phyloP scores from a whole-genome alignment of 2,329 filamentous ascomycete genomes.

The Penicillium sp. region DNA sequence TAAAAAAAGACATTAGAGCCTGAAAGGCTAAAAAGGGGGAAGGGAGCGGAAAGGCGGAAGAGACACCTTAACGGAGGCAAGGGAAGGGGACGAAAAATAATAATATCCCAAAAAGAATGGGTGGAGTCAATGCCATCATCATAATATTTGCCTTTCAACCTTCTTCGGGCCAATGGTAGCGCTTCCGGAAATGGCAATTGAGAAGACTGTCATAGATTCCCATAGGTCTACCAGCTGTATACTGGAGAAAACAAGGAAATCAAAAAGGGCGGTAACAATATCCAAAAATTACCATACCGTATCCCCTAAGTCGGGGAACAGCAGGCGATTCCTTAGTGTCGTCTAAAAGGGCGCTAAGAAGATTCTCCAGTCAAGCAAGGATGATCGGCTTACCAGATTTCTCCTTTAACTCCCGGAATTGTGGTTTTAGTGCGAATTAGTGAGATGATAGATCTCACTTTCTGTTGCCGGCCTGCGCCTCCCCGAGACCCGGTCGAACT shows the following conservation, averaged over 20 bases:
- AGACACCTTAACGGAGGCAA: constrained; percentile 18
- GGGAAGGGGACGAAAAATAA: constrained; percentile 11
- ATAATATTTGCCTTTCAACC: constrained; percentile 2
- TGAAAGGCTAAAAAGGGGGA: constrained; percentile 5
- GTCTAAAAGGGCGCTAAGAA: constrained; percentile 27
- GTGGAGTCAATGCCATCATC: constrained; percentile 23
- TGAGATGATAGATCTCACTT: constrained; percentile 42
- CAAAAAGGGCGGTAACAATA: not conserved
- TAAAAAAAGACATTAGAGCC: constrained; percentile 3
- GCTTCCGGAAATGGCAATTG: constrained; percentile 9
- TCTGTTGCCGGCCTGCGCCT: constrained; percentile 18
- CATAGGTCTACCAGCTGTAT: constrained; percentile 7
- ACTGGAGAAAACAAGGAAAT: not conserved
- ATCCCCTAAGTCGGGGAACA: constrained; percentile 33
- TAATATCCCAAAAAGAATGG: constrained; percentile 1
- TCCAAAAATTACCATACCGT: not conserved
- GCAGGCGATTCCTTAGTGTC: constrained; percentile 10
- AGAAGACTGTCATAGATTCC: constrained; percentile 13
- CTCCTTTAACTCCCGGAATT: constrained; percentile 28
- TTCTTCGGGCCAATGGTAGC: constrained; percentile 7
- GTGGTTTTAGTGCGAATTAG: constrained; percentile 36
- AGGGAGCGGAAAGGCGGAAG: constrained; percentile 15
- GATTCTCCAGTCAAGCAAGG: constrained; percentile 28
- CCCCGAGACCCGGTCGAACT: constrained; percentile 17
- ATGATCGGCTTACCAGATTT: constrained; percentile 30